These are phyloP conservation scores for Saturnispora besseyi DNA, from an alignment of 805 yeast species.

Conservation along the genomic window DNA sequence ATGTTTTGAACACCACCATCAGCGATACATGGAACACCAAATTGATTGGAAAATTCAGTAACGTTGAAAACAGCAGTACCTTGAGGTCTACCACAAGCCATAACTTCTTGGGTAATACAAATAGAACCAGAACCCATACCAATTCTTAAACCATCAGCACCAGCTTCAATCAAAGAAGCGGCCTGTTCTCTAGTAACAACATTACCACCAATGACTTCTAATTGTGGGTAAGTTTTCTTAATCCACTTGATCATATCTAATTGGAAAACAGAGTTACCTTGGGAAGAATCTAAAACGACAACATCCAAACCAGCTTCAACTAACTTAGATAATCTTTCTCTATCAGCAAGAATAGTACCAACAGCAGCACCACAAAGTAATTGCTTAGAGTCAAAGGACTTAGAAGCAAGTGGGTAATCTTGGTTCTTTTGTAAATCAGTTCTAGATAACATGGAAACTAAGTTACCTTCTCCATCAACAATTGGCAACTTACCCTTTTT, in stretches of 20 bases:
- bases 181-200: constrained; percentile 99
- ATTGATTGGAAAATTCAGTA: constrained; percentile 84
- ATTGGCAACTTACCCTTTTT: constrained; percentile 98
- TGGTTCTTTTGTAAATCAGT: constrained; percentile 96
- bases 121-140: constrained; percentile 99
- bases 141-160: constrained; percentile 96
- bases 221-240: constrained; percentile 66
- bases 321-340: constrained; percentile 69
- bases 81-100: constrained; percentile 99
- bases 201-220: constrained; percentile 94
- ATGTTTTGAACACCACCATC: constrained; percentile 99
- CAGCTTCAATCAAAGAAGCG: constrained; percentile 86
- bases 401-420: constrained; percentile 89
- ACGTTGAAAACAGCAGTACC: constrained; percentile 98
- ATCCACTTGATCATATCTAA: constrained; percentile 87
- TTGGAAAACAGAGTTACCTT: constrained; percentile 96
- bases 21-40: constrained; percentile 98
- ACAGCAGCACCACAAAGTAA: constrained; percentile 97
- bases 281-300: constrained; percentile 90
- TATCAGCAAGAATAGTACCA: constrained; percentile 89
- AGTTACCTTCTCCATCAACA: constrained; percentile 64
- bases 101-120: constrained; percentile 98
- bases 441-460: constrained; percentile 85
- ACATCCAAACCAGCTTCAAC: constrained; percentile 97
- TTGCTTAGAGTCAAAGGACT: constrained; percentile 88